Percentiles rank a stretch among this genome's conserved stretches.
Evolutionary conservation across 1,284 basidiomycete species (phyloP).

Genomic region (Sphaerobolus stellatus): DNA sequence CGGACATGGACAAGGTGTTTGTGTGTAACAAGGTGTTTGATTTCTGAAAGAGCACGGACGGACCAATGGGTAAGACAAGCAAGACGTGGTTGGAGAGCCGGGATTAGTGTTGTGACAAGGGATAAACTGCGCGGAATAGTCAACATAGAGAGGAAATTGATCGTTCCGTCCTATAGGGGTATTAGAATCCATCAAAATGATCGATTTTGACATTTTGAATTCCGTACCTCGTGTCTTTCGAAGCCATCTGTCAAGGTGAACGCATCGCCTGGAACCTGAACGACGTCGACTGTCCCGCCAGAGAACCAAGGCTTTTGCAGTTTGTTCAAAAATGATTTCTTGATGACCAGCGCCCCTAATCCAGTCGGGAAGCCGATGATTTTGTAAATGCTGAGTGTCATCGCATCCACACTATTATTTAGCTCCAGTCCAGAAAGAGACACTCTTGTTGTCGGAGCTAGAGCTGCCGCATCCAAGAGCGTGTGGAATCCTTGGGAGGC

Average conservation of each 20-base stretch:
- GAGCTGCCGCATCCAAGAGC: conserved; percentile 75
- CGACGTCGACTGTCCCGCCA: conserved; percentile 77
- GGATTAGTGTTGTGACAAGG: conserved; percentile 72
- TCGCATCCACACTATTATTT: conserved; percentile 69
- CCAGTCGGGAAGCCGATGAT: conserved; percentile 89
- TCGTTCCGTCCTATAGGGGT: conserved; percentile 67
- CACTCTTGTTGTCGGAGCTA: conserved; percentile 68
- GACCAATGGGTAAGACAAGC: conserved; percentile 59
- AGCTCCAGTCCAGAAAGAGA: conserved; percentile 44
- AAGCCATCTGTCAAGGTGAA: conserved; percentile 56
- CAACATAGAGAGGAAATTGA: conserved; percentile 74
- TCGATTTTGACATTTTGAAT: neutral
- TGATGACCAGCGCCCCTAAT: conserved; percentile 75
- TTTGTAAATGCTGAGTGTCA: conserved; percentile 85
- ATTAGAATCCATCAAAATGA: conserved; percentile 1
- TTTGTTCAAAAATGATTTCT: conserved; percentile 58
- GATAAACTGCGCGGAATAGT: conserved; percentile 73
- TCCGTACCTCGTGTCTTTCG: conserved; percentile 72
- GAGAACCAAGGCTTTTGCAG: conserved; percentile 73
- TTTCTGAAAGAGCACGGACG: conserved; percentile 48
- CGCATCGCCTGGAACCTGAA: conserved; percentile 72
- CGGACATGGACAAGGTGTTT: conserved; percentile 63
- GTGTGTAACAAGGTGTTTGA: conserved; percentile 59
- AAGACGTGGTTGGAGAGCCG: conserved; percentile 71
- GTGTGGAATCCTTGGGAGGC: conserved; percentile 68